A percentile compares a stretch with the other conserved stretches of the same genome.
phyloP scores from a whole-genome alignment of 108 stramenopile genomes.

The Cylindrotheca fusiformis region DNA sequence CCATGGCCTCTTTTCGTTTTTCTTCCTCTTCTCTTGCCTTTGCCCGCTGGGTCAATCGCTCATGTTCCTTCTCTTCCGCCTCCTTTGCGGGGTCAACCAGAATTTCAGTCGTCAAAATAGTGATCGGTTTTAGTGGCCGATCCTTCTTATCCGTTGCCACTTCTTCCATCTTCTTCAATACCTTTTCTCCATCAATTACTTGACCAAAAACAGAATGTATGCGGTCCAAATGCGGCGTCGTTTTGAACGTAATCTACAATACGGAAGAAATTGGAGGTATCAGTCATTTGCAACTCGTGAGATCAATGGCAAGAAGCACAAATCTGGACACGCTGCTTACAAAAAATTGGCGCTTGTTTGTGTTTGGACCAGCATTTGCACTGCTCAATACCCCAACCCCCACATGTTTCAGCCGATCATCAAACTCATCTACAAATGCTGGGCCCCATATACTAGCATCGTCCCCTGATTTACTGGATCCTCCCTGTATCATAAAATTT shows the following conservation, averaged over 20 bases:
- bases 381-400: conserved; percentile 83
- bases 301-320: too few species aligned
- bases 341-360: conserved; percentile 95
- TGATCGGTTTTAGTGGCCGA: conserved; percentile 57
- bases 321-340: background rate
- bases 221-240: conserved; percentile 88
- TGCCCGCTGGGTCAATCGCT: conserved; percentile 45
- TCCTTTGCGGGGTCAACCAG: conserved; percentile 71
- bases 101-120: conserved; percentile 52
- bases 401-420: conserved; percentile 74
- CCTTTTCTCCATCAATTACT: conserved; percentile 82
- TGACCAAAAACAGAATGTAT: conserved; percentile 96
- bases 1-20: conserved; percentile 13
- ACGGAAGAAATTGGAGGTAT: background rate
- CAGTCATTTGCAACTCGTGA: background rate
- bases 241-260: conserved; percentile 72
- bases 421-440: conserved; percentile 92
- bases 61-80: conserved; percentile 57
- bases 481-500: conserved; percentile 95
- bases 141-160: conserved; percentile 76
- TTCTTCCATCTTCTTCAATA: conserved; percentile 33
- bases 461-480: conserved; percentile 67
- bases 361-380: conserved; percentile 94
- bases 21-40: conserved; percentile 19
- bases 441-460: conserved; percentile 81